Conservation (phyloP, 163 green algal species). For the Prototheca wickerhamii region DNA sequence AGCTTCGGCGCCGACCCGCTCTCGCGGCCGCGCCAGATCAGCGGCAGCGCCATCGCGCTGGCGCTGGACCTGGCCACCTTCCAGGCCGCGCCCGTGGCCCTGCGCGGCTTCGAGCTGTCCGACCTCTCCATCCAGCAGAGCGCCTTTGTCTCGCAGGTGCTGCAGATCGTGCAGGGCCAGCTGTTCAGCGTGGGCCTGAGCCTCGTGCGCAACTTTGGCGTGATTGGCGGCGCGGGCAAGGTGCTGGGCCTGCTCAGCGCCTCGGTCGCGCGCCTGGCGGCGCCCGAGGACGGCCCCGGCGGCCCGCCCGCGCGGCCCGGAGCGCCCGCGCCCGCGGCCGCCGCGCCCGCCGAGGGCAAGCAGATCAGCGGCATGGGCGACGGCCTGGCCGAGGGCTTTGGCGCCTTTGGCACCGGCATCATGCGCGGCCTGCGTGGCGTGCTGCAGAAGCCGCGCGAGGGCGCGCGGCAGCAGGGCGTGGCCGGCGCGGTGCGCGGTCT, state of each 20-base stretch:
- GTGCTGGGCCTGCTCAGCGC: conserved; percentile 41
- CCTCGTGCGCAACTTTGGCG: conserved; percentile 47
- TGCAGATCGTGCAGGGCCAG: conserved; percentile 21
- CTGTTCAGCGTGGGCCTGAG: conserved; percentile 31
- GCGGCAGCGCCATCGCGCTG: conserved; percentile 21
- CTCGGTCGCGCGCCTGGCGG: conserved; percentile 31
- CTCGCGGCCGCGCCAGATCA: conserved; percentile 29
- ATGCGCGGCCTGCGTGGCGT: conserved; percentile 70
- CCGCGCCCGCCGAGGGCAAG: conserved; percentile 1
- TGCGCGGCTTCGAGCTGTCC: conserved; percentile 40
- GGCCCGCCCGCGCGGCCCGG: neutral
- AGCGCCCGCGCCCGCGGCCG: neutral
- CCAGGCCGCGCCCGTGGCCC: conserved; percentile 32
- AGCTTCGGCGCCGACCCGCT: conserved; percentile 43
- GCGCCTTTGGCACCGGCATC: conserved; percentile 58
- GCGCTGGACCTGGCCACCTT: conserved; percentile 50
- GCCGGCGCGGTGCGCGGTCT: conserved; percentile 68
- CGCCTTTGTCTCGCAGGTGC: conserved; percentile 20
- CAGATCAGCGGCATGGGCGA: conserved; percentile 39
- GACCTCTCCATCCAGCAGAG: conserved; percentile 29
- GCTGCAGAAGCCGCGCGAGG: conserved; percentile 72
- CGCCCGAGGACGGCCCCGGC: neutral
- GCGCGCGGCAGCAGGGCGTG: conserved; percentile 57
- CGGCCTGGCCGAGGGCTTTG: conserved; percentile 67
- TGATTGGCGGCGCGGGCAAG: conserved; percentile 37